Percentiles rank a stretch among this genome's conserved stretches.
Conservation (phyloP, 495 filamentous ascomycete genomes). For the Schizothecium vesticola region DNA sequence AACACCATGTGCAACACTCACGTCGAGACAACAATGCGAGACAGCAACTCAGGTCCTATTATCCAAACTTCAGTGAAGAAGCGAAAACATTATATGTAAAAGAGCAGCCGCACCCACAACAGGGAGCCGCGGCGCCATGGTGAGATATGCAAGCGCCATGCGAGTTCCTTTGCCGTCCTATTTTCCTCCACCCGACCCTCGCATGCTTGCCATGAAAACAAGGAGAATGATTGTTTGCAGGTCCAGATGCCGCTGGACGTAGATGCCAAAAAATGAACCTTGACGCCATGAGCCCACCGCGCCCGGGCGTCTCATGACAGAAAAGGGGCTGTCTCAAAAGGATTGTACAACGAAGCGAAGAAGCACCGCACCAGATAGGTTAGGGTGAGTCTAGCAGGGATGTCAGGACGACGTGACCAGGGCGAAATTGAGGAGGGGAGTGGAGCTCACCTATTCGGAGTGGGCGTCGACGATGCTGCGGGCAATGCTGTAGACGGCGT, state of each 20-base stretch:
- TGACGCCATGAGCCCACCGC: not conserved
- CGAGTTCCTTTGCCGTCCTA: not conserved
- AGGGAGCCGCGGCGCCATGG: not conserved
- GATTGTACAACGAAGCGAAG: not conserved
- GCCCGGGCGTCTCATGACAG: not conserved
- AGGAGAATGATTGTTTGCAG: not conserved
- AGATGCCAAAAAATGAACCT: not conserved
- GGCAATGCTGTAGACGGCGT: slow-evolving; percentile 30
- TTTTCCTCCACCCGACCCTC: not conserved
- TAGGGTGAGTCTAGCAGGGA: not conserved
- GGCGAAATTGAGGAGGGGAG: not conserved
- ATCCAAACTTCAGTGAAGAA: not conserved
- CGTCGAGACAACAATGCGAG: not conserved
- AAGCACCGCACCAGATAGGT: not conserved
- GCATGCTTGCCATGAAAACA: not conserved
- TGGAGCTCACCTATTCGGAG: slow-evolving; percentile 18
- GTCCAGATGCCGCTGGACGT: not conserved
- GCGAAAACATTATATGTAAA: not conserved
- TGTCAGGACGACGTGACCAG: not conserved
- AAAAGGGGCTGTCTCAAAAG: not conserved
- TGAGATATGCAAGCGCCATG: not conserved
- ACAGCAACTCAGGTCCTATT: not conserved
- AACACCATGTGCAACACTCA: not conserved
- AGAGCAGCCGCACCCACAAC: not conserved
- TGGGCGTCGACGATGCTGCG: slow-evolving; percentile 27